Evolutionary conservation across 108 stramenopile genomes (phyloP).

Genomic region (Cyclotella baltica): DNA sequence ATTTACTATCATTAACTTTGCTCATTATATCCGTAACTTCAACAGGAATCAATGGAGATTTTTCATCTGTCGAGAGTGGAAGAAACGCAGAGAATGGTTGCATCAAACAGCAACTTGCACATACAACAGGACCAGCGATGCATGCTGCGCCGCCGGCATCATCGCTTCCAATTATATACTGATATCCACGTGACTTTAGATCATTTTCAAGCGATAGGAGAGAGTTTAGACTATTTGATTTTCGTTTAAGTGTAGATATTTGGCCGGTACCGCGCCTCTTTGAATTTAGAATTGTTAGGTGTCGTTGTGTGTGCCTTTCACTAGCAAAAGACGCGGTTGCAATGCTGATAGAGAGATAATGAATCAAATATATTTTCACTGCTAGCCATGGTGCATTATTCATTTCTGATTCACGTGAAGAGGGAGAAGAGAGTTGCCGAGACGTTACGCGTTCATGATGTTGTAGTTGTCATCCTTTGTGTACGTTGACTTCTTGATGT

Average conservation of each 20-base stretch:
- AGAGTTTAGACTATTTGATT: constrained; percentile 30
- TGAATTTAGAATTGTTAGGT: no score
- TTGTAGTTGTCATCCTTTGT: no score
- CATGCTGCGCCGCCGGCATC: constrained; percentile 79
- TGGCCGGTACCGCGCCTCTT: no score
- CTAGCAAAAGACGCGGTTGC: no score
- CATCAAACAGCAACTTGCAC: constrained; percentile 68
- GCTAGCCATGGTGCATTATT: not conserved
- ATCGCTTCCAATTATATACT: constrained; percentile 74
- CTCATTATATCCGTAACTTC: constrained; percentile 28
- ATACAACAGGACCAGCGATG: constrained; percentile 82
- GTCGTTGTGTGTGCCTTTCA: no score
- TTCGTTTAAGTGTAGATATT: no score
- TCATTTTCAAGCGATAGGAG: constrained; percentile 43
- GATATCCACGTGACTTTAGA: constrained; percentile 43
- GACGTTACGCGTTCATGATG: not conserved
- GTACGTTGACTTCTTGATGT: no score
- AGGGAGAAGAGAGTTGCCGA: not conserved
- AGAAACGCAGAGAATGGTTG: constrained; percentile 31
- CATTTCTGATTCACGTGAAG: not conserved
- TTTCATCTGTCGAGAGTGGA: not conserved
- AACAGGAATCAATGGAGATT: constrained; percentile 15
- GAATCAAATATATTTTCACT: not conserved
- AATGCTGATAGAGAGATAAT: not conserved
- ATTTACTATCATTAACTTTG: constrained; percentile 74